phyloP scores from a whole-genome alignment of 371 early-diverging fungal genomes.

The Mortierella sp. region DNA sequence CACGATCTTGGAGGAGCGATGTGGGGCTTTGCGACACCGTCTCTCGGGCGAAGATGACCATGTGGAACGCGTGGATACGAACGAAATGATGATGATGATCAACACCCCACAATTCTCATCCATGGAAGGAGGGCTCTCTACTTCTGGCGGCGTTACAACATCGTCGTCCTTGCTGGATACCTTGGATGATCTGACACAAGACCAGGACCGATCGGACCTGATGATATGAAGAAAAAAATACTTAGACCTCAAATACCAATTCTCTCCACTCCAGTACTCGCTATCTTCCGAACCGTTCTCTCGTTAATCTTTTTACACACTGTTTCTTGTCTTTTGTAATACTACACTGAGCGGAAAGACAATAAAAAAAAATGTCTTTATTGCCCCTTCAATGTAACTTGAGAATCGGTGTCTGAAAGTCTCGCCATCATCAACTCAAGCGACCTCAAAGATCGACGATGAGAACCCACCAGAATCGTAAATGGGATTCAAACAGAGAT shows the following conservation, averaged over 20 bases:
- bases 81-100: slow-evolving; percentile 53
- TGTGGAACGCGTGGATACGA: slow-evolving; percentile 32
- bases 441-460: slow-evolving; percentile 37
- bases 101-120: slow-evolving; percentile 33
- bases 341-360: neutral
- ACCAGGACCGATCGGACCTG: slow-evolving; percentile 18
- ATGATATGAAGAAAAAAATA: slow-evolving; percentile 24
- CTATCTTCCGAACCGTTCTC: too few relatives aligned
- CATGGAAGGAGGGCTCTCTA: slow-evolving; percentile 22
- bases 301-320: too few relatives aligned
- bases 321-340: neutral
- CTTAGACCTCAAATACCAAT: neutral
- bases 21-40: slow-evolving; percentile 50
- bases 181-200: slow-evolving; percentile 9
- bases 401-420: too few relatives aligned
- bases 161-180: slow-evolving; percentile 2
- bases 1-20: slow-evolving; percentile 50
- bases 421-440: too few relatives aligned
- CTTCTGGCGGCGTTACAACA: slow-evolving; percentile 2
- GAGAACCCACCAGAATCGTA: slow-evolving; percentile 29
- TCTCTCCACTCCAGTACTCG: neutral
- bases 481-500: slow-evolving; percentile 22
- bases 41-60: slow-evolving; percentile 48
- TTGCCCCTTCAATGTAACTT: neutral
- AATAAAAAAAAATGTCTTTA: slow-evolving; percentile 1